Evolutionary conservation across 345 rosid genomes (phyloP).

Genomic region (Rhodomyrtus tomentosa): DNA sequence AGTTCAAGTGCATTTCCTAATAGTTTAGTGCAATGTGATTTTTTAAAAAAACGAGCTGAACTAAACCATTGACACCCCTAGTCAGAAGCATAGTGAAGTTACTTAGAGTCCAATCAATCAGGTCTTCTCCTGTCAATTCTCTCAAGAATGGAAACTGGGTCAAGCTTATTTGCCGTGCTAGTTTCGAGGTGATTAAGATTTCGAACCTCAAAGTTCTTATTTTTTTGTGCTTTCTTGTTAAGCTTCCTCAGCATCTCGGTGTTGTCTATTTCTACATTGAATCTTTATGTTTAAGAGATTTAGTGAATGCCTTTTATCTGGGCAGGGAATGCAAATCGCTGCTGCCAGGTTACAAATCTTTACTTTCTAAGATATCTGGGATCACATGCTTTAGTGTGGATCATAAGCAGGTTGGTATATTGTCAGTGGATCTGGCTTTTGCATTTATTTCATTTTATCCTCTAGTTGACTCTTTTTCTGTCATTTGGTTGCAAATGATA

Average conservation of each 20-base stretch:
- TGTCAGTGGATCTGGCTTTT: constrained; percentile 2
- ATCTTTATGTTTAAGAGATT: not conserved
- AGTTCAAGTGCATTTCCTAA: too few relatives aligned
- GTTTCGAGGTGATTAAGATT: constrained; percentile 38
- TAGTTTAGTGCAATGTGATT: too few relatives aligned
- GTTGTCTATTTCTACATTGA: not conserved
- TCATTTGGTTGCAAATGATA: constrained; percentile 33
- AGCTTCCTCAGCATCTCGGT: not conserved
- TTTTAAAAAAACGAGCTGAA: too few relatives aligned
- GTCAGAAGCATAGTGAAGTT: constrained; percentile 20
- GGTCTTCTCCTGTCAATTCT: constrained; percentile 30
- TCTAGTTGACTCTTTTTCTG: not conserved
- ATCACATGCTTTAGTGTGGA: constrained; percentile 57
- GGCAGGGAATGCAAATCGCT: constrained; percentile 62
- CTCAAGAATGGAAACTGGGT: constrained; percentile 52
- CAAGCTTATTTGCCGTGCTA: constrained; percentile 61
- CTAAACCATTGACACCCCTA: too few relatives aligned
- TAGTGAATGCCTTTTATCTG: not conserved
- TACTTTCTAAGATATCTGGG: constrained; percentile 37
- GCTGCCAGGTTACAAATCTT: constrained; percentile 58
- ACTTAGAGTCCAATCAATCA: constrained; percentile 21
- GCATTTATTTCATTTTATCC: not conserved
- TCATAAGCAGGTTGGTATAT: constrained; percentile 57
- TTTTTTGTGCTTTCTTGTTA: not conserved
- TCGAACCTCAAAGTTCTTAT: not conserved